phyloP scores from a whole-genome alignment of 805 yeast genomes.

The Naumovozyma dairenensis region DNA sequence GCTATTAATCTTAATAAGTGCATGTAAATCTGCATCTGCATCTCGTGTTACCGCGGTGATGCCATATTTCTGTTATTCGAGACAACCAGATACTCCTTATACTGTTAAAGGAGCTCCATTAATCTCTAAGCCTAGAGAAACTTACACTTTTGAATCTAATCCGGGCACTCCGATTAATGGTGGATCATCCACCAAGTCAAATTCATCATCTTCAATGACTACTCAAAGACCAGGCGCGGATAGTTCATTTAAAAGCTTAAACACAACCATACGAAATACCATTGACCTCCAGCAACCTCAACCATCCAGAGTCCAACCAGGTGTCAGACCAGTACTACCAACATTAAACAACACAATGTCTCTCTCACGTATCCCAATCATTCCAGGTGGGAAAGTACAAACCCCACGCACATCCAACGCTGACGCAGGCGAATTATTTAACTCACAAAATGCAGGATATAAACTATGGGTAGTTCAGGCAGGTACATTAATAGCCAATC shows the following conservation, averaged over 20 bases:
- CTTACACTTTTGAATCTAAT: slow-evolving; percentile 37
- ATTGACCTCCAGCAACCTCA: slow-evolving; percentile 11
- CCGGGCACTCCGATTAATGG: slow-evolving; percentile 41
- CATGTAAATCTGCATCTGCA: slow-evolving; percentile 88
- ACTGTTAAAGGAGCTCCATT: slow-evolving; percentile 68
- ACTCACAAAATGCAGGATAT: slow-evolving; percentile 51
- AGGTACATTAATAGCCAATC: slow-evolving; percentile 83
- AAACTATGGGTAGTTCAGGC: slow-evolving; percentile 94
- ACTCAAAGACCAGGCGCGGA: slow-evolving; percentile 21
- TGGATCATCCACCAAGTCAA: too few relatives aligned
- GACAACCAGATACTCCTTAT: slow-evolving; percentile 92
- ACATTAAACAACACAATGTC: slow-evolving; percentile 13
- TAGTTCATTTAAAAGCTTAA: slow-evolving; percentile 12
- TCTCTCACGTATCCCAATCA: slow-evolving; percentile 28
- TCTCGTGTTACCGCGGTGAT: slow-evolving; percentile 79
- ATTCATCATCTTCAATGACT: slow-evolving; percentile 21
- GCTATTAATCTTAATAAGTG: slow-evolving; percentile 73
- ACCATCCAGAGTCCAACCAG: slow-evolving; percentile 4
- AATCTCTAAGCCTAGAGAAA: slow-evolving; percentile 29
- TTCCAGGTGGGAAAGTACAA: slow-evolving; percentile 28
- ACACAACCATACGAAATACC: slow-evolving; percentile 14
- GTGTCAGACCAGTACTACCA: neutral
- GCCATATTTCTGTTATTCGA: slow-evolving; percentile 89
- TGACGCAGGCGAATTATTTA: slow-evolving; percentile 29
- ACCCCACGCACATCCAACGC: slow-evolving; percentile 14